Base-by-base conservation (phyloP, 177 flowering plant species). In the Vitis hybrid region DNA sequence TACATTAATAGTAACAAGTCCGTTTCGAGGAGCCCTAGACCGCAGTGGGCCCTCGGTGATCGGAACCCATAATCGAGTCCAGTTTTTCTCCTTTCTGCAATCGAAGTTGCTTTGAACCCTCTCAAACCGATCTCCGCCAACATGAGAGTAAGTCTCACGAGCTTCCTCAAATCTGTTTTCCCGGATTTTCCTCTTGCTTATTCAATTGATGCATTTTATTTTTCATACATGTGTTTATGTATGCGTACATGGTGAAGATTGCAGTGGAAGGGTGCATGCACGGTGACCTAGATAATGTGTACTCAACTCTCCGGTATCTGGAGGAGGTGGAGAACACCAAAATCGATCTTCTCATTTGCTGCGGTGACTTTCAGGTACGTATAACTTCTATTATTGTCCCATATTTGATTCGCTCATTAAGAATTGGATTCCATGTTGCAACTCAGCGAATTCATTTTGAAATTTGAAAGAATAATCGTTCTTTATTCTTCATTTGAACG, bases 211-310 rank as follows among this genome's bases (percentile, higher is more conserved):
- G 48, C 9, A 41, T 1, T 41, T 41, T 41, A 41, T 41, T 41
- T 41, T 6, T 1, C 1, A 41, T 41, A 41, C 48, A 6, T 41
- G 48, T 41, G 48, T 30, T 30, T 30, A 30, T 30, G 32, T 30
- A 30, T 41, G 10, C 9, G 8, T 41, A 41, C 9, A 41, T 65
- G 70, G 81, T 84, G 86, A 84, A 82, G 85, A 93, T 95, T 65
- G 97, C 98, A 14, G 90, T 95, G 2, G 98, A 95, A 81, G 99
- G 99, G 3, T 95, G 99, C 71, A 95, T 94, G 99, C 97, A 95
- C 60, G 99, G 99, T 17, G 98, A 95, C 53, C 87, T 95, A 4
- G 98, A 93, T 78, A 89, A 75, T 35, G 99, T 93, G 2, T 91
- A 95, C 76, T 74, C 83, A 1, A 93, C 99, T 58, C 84, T 95